phyloP scores from a whole-genome alignment of 1,139 yeast species.

The Suhomyces chickasaworum region DNA sequence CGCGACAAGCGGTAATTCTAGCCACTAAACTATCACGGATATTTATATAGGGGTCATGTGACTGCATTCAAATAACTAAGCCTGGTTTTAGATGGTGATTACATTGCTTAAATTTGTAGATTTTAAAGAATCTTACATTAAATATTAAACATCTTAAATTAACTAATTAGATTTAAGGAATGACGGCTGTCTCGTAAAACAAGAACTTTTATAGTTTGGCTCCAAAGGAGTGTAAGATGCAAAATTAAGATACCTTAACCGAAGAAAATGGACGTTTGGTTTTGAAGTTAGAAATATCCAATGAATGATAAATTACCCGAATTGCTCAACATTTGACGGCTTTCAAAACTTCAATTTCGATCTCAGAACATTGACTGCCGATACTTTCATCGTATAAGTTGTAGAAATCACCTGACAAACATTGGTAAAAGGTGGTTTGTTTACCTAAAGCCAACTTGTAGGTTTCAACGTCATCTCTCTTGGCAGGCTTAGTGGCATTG shows the following conservation, averaged over 20 bases:
- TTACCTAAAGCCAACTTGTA: conserved; percentile 40
- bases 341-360: conserved; percentile 38
- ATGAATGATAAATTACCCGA: conserved; percentile 1
- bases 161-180: conserved; percentile 9
- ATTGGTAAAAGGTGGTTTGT: conserved; percentile 42
- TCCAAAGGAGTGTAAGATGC: conserved; percentile 7
- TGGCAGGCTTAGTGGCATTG: conserved; percentile 16
- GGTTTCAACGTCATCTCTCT: conserved; percentile 26
- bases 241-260: conserved; percentile 1
- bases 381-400: conserved; percentile 45
- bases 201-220: background rate
- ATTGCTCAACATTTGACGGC: conserved; percentile 33
- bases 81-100: no score
- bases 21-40: conserved; percentile 52
- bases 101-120: background rate
- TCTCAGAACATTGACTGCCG: conserved; percentile 41
- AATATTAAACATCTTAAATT: conserved; percentile 5
- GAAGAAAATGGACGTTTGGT: conserved; percentile 1
- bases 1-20: conserved; percentile 54
- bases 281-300: conserved; percentile 1
- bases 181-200: conserved; percentile 4
- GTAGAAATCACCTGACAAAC: conserved; percentile 47
- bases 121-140: background rate
- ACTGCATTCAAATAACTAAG: no score
- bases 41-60: background rate